A percentile compares a stretch with the other conserved stretches of the same genome.
These are phyloP conservation scores for Fraxinus excelsior DNA, from an alignment of 257 asterid genomes.

Conservation along the genomic window DNA sequence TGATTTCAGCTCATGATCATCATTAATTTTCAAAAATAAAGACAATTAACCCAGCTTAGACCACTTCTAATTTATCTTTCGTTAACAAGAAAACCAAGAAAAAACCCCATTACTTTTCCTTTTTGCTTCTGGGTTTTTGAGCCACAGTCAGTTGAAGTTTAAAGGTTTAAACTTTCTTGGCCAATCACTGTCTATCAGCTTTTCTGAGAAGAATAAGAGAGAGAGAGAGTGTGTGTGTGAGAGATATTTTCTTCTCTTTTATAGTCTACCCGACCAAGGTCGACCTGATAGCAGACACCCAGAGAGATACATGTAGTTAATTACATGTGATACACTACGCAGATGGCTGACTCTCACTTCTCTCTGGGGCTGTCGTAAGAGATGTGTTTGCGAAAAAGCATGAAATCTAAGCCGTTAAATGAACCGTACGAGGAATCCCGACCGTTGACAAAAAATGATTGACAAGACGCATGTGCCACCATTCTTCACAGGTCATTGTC, in stretches of 20 bases:
- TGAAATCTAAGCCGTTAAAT: conserved; percentile 5
- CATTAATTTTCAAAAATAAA: conserved; percentile 3
- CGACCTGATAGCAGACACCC: conserved; percentile 14
- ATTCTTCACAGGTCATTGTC: background rate
- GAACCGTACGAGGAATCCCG: background rate
- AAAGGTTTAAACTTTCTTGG: conserved; percentile 21
- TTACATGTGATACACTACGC: conserved; percentile 5
- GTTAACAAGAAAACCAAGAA: conserved; percentile 30
- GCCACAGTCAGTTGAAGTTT: conserved; percentile 22
- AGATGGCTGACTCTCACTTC: background rate
- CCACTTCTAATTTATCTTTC: conserved; percentile 19
- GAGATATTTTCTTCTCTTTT: conserved; percentile 29
- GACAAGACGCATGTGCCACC: conserved; percentile 7
- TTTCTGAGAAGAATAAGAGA: conserved; percentile 11
- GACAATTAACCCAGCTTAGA: conserved; percentile 25
- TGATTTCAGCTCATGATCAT: conserved; percentile 21
- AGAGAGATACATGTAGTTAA: conserved; percentile 10
- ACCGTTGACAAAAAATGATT: background rate
- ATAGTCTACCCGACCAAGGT: conserved; percentile 69
- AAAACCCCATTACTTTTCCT: background rate
- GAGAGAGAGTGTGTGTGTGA: conserved; percentile 18
- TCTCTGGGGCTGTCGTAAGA: background rate
- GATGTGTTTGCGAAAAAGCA: background rate
- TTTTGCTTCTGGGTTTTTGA: conserved; percentile 30
- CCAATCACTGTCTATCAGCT: conserved; percentile 37